phyloP scores from a whole-genome alignment of 176 grass and related monocot species.

The Oropetium thomaeum region DNA sequence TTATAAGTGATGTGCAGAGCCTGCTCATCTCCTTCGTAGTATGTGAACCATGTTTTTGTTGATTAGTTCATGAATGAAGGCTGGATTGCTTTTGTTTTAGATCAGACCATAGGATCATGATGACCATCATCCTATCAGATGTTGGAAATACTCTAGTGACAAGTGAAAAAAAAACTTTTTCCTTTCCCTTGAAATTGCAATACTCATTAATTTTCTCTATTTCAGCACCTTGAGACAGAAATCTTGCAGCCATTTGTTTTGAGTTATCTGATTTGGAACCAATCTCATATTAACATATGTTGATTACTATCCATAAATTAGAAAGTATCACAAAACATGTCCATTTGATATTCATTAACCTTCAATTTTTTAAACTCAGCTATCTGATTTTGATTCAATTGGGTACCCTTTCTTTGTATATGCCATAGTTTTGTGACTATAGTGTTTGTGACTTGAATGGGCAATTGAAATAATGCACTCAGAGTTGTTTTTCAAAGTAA shows the following conservation, averaged over 20 bases:
- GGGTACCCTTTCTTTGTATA: background rate
- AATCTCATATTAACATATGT: background rate
- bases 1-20: constrained; percentile 5
- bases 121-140: background rate
- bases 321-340: background rate
- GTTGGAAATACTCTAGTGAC: background rate
- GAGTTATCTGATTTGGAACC: constrained; percentile 5
- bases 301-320: background rate
- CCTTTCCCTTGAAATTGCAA: background rate
- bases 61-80: background rate
- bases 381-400: constrained; percentile 7
- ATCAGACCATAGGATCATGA: background rate
- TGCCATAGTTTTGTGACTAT: background rate
- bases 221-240: background rate
- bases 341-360: background rate
- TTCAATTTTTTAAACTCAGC: background rate
- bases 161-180: background rate
- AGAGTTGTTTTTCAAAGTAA: background rate
- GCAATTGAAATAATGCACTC: background rate
- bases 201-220: background rate
- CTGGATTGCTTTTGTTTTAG: background rate
- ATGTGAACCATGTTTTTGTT: background rate
- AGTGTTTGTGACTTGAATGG: background rate
- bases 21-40: background rate
- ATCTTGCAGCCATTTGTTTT: background rate